Evolutionary conservation across 2,329 filamentous ascomycete species (phyloP), one percentile per base, ranked within the genome.

Genomic region (Fusarium begoniae): DNA sequence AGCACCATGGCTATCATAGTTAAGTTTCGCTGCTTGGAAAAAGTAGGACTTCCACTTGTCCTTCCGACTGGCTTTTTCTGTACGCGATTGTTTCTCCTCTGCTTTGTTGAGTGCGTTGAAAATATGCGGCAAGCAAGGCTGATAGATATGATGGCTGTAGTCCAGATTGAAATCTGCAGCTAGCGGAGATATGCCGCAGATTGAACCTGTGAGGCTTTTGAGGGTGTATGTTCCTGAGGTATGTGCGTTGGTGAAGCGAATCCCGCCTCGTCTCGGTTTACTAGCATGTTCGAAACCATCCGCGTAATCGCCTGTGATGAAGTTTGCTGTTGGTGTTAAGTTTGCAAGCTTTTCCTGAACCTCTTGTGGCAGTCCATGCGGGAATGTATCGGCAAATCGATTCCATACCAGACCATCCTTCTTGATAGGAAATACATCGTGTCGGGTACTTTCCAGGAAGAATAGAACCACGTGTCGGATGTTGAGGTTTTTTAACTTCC

Each of bases 371-470:
- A 85, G 45, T 2, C 47, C 47, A 10, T 73, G 73, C 8, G 79
- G 75, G 11, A 76, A 79, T 3, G 82, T 82, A 2, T 78, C 64
- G 5, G 75, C 65, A 2, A 83, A 71, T 0, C 78, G 80, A 12
- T 82, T 75, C 64, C 80, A 82, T 17, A 85, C 80, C 22, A 82
- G 71, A 9, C 81, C 82, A 6, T 79, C 75, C 57, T 83, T 82
- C 30, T 84, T 84, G 41, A 86, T 72, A 0, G 84, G 84, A 48
- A 85, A 86, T 3, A 86, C 79, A 50, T 86, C 84, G 8, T 82
- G 81, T 18, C 84, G 80, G 1, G 84, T 85, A 51, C 84, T 85
- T 62, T 86, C 84, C 14, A 86, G 77, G n/a, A 84, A 80, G n/a
- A 86, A 63, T 17, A 85, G 66, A 24, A 86, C 75, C 6, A 86